These are phyloP conservation scores for Mucor piriformis DNA, from an alignment of 371 early-diverging fungal species.

Conservation along the genomic window DNA sequence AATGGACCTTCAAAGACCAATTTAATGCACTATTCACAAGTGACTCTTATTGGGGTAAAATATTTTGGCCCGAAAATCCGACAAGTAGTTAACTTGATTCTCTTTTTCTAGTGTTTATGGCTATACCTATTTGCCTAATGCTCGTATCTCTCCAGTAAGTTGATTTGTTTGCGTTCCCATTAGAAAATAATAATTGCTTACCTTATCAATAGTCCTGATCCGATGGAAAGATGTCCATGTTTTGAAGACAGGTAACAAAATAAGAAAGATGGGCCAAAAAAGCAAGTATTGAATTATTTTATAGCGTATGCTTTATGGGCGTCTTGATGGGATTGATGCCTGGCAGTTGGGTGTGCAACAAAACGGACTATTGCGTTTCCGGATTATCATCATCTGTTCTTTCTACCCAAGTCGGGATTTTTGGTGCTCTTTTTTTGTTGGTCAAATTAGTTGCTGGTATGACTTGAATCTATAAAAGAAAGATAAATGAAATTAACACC, in stretches of 20 bases:
- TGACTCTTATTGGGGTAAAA: slow-evolving; percentile 58
- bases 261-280: too few relatives aligned
- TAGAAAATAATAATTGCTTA: background rate
- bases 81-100: background rate
- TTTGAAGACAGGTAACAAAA: slow-evolving; percentile 66
- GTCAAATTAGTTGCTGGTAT: slow-evolving; percentile 47
- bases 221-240: slow-evolving; percentile 80
- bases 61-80: background rate
- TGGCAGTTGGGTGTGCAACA: slow-evolving; percentile 61
- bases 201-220: slow-evolving; percentile 59
- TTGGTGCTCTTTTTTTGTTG: slow-evolving; percentile 39
- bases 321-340: slow-evolving; percentile 69
- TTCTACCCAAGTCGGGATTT: slow-evolving; percentile 27
- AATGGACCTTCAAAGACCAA: slow-evolving; percentile 58
- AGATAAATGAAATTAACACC: slow-evolving; percentile 10
- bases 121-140: slow-evolving; percentile 41
- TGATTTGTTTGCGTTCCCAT: background rate
- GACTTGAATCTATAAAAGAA: slow-evolving; percentile 12
- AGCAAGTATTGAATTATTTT: background rate
- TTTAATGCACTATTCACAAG: slow-evolving; percentile 55
- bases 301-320: slow-evolving; percentile 72
- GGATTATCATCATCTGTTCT: slow-evolving; percentile 44
- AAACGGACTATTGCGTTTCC: slow-evolving; percentile 39
- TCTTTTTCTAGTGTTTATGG: slow-evolving; percentile 35
- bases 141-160: slow-evolving; percentile 64